Evolutionary conservation across 176 grass and related monocot genomes (phyloP).

Genomic region (barley (Hordeum vulgare)): MorexV3_pseudomolecules_assembly NC_058522.1:511073781-511074280

Average conservation of each 20-base stretch:
- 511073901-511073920: slow-evolving; percentile 16
- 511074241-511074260: no score
- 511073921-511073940: background rate
- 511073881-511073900: slow-evolving; percentile 1
- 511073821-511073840: background rate
- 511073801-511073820: background rate
- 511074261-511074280: no score
- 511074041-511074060: background rate
- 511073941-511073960: background rate
- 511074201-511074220: no score
- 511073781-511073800: slow-evolving; percentile 5
- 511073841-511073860: background rate
- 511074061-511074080: no score
- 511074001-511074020: background rate
- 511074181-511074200: no score
- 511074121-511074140: no score
- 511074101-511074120: slow-evolving; percentile 12
- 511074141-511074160: no score
- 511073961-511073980: slow-evolving; percentile 12
- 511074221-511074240: no score
- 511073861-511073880: slow-evolving; percentile 22
- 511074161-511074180: no score
- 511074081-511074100: background rate
- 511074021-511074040: slow-evolving; percentile 4
- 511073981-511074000: background rate